A percentile compares a stretch with the other conserved stretches of the same genome.
phyloP scores from a whole-genome alignment of 352 stramenopile species.

The Phytophthora melonis region DNA sequence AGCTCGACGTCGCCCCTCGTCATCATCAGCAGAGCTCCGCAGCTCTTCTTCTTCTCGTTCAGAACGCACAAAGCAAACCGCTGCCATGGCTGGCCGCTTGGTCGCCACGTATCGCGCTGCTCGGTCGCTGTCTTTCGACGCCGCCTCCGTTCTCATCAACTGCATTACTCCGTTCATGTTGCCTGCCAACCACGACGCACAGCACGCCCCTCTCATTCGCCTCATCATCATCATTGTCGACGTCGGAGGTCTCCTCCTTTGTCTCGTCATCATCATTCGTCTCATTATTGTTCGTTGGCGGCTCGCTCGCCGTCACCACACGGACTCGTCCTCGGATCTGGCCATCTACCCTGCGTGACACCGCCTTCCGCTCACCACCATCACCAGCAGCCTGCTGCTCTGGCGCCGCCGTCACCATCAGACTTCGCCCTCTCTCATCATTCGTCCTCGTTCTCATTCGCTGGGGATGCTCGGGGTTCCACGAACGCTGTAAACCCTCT shows the following conservation, averaged over 20 bases:
- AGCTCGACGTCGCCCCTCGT: background rate
- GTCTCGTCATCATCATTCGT: background rate
- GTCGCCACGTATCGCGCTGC: background rate
- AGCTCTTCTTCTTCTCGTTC: constrained; percentile 1
- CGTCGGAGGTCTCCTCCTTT: background rate
- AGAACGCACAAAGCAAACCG: background rate
- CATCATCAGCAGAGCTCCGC: background rate
- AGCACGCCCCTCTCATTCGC: background rate
- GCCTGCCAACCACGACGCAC: background rate
- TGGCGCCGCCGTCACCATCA: background rate
- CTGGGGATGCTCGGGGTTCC: background rate
- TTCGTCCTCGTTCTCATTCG: background rate
- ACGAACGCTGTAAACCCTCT: background rate
- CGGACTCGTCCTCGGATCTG: no score
- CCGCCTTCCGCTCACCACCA: background rate
- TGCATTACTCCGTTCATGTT: background rate
- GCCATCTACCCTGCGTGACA: background rate
- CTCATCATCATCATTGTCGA: background rate
- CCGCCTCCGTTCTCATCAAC: background rate
- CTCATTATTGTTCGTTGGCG: background rate
- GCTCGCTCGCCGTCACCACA: background rate
- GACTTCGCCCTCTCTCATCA: background rate
- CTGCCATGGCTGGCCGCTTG: background rate
- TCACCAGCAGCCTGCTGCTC: background rate
- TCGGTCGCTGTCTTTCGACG: background rate